These are phyloP conservation scores for Dictyostelium capitatum DNA, from an alignment of 78 protist genomes.

Conservation along the genomic window DNA sequence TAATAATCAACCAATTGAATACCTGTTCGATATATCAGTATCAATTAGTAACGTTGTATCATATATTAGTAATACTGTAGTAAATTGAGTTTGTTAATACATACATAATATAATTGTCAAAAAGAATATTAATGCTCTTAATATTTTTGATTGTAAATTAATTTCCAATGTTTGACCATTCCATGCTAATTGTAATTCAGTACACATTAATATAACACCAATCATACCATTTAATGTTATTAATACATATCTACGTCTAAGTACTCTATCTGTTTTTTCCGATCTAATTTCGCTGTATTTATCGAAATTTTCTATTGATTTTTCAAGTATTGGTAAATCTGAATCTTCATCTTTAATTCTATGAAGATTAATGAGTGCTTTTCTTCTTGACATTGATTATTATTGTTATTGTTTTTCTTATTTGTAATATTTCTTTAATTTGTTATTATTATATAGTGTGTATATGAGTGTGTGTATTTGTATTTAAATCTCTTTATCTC, in stretches of 20 bases:
- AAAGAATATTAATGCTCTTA: conserved; percentile 32
- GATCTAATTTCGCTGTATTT: conserved; percentile 15
- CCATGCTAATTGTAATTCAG: conserved; percentile 61
- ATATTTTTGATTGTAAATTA: conserved; percentile 17
- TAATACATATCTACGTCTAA: conserved; percentile 33
- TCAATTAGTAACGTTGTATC: too few relatives aligned
- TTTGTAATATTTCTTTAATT: neutral
- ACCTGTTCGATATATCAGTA: too few relatives aligned
- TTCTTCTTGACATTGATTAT: conserved; percentile 54
- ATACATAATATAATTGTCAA: conserved; percentile 27
- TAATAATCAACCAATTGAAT: conserved; percentile 63
- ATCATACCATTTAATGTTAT: conserved; percentile 54
- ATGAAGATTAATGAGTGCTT: conserved; percentile 38
- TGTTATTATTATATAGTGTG: neutral
- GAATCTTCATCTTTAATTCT: conserved; percentile 35
- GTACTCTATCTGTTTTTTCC: conserved; percentile 26
- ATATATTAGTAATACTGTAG: too few relatives aligned
- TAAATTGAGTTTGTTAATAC: too few relatives aligned
- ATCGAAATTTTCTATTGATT: neutral
- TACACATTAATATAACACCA: conserved; percentile 52
- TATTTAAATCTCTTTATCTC: too few relatives aligned
- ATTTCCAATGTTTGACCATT: neutral
- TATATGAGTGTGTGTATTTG: neutral
- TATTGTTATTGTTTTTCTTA: neutral
- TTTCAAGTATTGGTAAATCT: conserved; percentile 28